Conservation (phyloP, 106 monocot genomes). For the Platanthera guangdongensis region DNA sequence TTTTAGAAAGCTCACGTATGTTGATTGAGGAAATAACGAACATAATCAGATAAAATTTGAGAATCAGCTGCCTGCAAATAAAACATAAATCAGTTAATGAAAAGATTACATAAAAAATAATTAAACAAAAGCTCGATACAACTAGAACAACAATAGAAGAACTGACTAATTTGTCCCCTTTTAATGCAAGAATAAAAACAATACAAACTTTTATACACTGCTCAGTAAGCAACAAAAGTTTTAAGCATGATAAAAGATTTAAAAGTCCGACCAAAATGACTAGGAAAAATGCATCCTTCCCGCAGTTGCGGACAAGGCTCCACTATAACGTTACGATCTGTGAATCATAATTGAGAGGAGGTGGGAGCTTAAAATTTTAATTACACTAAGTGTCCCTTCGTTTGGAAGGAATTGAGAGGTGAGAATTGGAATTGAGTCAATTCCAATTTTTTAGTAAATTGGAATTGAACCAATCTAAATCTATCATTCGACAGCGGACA, state of each 20-base stretch:
- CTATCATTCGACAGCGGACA: too few species aligned
- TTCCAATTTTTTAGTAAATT: too few species aligned
- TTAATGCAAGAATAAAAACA: not conserved
- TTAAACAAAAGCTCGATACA: not conserved
- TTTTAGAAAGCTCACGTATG: slow-evolving; percentile 53
- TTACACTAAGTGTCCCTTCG: too few species aligned
- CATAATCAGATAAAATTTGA: slow-evolving; percentile 81
- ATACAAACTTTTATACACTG: not conserved
- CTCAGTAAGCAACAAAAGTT: not conserved
- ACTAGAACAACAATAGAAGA: not conserved
- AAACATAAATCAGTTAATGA: not conserved
- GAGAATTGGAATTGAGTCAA: too few species aligned
- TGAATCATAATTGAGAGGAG: too few species aligned
- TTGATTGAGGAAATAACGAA: slow-evolving; percentile 79
- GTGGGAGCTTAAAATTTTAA: too few species aligned
- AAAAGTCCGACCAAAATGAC: not conserved
- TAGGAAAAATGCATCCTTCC: not conserved
- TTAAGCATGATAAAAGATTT: not conserved
- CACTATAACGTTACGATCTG: too few species aligned
- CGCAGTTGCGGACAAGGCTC: too few species aligned
- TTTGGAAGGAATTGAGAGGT: too few species aligned
- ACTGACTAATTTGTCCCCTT: not conserved
- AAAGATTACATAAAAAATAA: not conserved
- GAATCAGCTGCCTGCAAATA: slow-evolving; percentile 74
- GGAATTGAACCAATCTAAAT: too few species aligned